Base-by-base conservation (phyloP, 2,329 filamentous ascomycete genomes). In the Penicillium sp. region DNA sequence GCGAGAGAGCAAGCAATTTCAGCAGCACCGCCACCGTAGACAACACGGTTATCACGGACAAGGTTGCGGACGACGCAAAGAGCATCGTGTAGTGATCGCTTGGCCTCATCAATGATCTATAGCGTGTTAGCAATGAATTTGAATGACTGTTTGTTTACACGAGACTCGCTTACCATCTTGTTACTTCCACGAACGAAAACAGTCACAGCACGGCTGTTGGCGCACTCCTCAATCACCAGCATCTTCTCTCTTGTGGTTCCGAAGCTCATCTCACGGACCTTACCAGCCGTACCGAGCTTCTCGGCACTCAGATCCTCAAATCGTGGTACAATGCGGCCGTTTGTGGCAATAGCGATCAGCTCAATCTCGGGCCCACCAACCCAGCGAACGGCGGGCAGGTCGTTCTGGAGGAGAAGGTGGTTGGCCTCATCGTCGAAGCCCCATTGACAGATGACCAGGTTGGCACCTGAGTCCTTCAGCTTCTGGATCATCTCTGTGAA, bases 351-450 rank as follows among this genome's bases (percentile, higher is more conserved):
- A 60, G 94, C 94, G 71, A 99, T 97, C 62, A 99, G 80, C 77
- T 99, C 94, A 65, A 99, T 97, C 77, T 99, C 95, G 2, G 94
- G 94, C 9, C 94, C 94, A 64, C 94, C 94, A 40, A 99, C 94
- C 94, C 94, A 99, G 76, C 94, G 84, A 55, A 99, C 94, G 36
- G 94, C 95, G 9, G 94, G 95, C 8, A 99, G 85, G 69, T 94
- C 83, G 81, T 97, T 97, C 79, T 97, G 95, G 57, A 99, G 86
- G 34, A 99, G 84, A 56, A 99, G 79, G 76, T 99, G 94, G 80
- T 99, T 99, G 59, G 94, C 94, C 79, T 99, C 94, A 70, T 99
- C 94, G 72, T 99, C 94, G 71, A 99, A 99, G 63, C 94, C 94
- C 94, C 95, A 99, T 75, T 99, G 95, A 78, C 94, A 99, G 70